Evolutionary conservation across 805 yeast species (phyloP).

Genomic region (Candida michaelii): DNA sequence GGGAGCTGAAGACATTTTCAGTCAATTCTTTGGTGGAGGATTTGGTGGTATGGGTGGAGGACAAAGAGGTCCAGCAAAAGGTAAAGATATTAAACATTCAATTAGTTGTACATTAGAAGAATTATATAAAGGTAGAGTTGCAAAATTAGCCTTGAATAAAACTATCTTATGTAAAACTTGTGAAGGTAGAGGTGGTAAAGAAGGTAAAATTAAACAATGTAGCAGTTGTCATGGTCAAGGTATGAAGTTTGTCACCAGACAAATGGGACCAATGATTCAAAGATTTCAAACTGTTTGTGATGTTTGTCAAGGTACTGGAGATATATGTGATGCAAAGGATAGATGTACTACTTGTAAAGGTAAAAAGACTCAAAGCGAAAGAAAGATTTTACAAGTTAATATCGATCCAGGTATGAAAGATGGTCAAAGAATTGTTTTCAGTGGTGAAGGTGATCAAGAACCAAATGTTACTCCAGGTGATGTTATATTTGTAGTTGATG

Average conservation of each 20-base stretch:
- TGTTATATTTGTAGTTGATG: slow-evolving; percentile 87
- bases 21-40: slow-evolving; percentile 79
- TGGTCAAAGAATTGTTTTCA: slow-evolving; percentile 86
- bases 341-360: slow-evolving; percentile 87
- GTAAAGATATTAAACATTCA: slow-evolving; percentile 89
- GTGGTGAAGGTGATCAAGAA: slow-evolving; percentile 97
- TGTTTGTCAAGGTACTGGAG: slow-evolving; percentile 90
- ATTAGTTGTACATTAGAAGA: slow-evolving; percentile 87
- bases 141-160: slow-evolving; percentile 91
- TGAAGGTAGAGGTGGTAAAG: slow-evolving; percentile 95
- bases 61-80: slow-evolving; percentile 81
- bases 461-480: slow-evolving; percentile 96
- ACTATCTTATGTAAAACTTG: slow-evolving; percentile 85
- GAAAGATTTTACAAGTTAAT: slow-evolving; percentile 92
- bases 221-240: slow-evolving; percentile 88
- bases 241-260: slow-evolving; percentile 87
- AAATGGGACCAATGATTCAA: slow-evolving; percentile 99
- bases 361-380: slow-evolving; percentile 80
- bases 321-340: slow-evolving; percentile 80
- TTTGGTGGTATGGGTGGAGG: slow-evolving; percentile 57
- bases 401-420: slow-evolving; percentile 96
- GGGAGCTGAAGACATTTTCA: slow-evolving; percentile 72
- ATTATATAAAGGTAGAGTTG: slow-evolving; percentile 87
- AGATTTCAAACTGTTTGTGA: slow-evolving; percentile 95
- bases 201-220: slow-evolving; percentile 86